These are phyloP conservation scores for Phascolomyces articulosus DNA, from an alignment of 371 early-diverging fungal genomes.

Conservation along the genomic window DNA sequence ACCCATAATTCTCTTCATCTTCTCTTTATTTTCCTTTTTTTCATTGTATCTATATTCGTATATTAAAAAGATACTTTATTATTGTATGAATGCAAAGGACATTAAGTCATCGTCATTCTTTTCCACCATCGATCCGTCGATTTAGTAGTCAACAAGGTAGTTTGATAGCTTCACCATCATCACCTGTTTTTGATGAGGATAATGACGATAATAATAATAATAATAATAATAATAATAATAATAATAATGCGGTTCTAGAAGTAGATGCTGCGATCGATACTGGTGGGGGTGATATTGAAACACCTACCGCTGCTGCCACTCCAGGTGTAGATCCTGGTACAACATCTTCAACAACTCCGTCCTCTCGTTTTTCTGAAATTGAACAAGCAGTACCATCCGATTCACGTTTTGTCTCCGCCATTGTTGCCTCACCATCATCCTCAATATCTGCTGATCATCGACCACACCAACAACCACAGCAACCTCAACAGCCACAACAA, in stretches of 20 bases:
- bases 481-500: neutral
- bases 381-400: conserved; percentile 1
- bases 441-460: neutral
- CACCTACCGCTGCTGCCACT: neutral
- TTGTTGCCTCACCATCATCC: neutral
- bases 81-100: neutral
- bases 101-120: conserved; percentile 5
- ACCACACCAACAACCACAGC: neutral
- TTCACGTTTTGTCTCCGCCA: neutral
- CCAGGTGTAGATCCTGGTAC: conserved; percentile 1
- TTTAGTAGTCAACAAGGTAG: neutral
- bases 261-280: neutral
- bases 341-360: conserved; percentile 1
- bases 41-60: too few species aligned
- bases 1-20: neutral
- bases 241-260: neutral
- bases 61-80: too few species aligned
- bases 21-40: neutral
- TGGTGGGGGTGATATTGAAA: too few species aligned
- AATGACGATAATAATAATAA: neutral
- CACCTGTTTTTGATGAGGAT: neutral
- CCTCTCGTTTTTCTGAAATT: conserved; percentile 16
- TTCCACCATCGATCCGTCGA: neutral
- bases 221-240: neutral
- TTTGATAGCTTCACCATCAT: neutral